phyloP scores from a whole-genome alignment of 2,329 filamentous ascomycete genomes.

The Penicillium sp. region DNA sequence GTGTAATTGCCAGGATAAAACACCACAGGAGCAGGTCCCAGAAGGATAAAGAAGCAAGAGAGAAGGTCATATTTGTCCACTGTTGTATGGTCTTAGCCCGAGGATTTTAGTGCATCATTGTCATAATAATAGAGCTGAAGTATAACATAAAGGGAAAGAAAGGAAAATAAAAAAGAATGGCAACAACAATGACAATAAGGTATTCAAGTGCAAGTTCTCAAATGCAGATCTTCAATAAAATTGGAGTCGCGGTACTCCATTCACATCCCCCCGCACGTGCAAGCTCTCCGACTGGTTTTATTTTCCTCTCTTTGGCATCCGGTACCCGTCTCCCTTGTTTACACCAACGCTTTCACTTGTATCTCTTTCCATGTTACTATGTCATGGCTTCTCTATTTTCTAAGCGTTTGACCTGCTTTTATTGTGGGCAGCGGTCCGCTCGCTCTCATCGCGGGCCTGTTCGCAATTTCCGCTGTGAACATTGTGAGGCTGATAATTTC shows the following conservation, averaged over 20 bases:
- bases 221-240: not conserved
- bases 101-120: not conserved
- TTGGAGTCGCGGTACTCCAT: constrained; percentile 10
- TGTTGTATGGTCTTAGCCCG: not conserved
- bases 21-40: not conserved
- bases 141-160: not conserved
- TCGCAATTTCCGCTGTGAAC: constrained; percentile 68
- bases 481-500: constrained; percentile 85
- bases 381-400: constrained; percentile 44
- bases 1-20: not conserved
- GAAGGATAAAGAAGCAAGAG: not conserved
- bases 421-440: constrained; percentile 70
- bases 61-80: not conserved
- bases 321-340: constrained; percentile 11
- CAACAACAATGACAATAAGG: not conserved
- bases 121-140: not conserved
- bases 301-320: constrained; percentile 12
- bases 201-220: not conserved
- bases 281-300: constrained; percentile 11
- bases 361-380: constrained; percentile 14
- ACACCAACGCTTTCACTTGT: constrained; percentile 7
- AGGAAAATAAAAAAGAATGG: not conserved
- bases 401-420: constrained; percentile 69
- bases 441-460: constrained; percentile 57
- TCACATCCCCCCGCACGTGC: constrained; percentile 24